phyloP scores from a whole-genome alignment of 345 rosid genomes.

The Microthlaspi erraticum region DNA sequence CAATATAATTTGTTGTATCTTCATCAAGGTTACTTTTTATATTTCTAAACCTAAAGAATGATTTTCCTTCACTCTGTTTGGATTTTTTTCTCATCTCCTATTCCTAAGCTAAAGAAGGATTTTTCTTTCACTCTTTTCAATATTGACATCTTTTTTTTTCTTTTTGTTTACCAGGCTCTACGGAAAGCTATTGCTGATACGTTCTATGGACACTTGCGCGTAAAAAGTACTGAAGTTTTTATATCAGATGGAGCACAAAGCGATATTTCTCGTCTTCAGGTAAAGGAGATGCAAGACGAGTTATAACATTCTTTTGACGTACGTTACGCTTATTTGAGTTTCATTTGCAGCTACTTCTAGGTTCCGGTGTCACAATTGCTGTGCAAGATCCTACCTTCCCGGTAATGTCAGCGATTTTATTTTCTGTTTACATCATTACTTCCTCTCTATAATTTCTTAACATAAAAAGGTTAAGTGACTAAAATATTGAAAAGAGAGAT shows the following conservation, averaged over 20 bases:
- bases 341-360: slow-evolving; percentile 56
- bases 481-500: slow-evolving; percentile 6
- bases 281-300: not conserved
- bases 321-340: slow-evolving; percentile 24
- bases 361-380: slow-evolving; percentile 57
- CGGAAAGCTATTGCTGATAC: slow-evolving; percentile 63
- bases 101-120: not conserved
- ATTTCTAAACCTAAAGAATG: not conserved
- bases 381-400: slow-evolving; percentile 76
- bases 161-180: slow-evolving; percentile 43
- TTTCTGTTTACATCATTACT: no score
- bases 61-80: not conserved
- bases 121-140: not conserved
- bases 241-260: slow-evolving; percentile 75
- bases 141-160: not conserved
- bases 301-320: not conserved
- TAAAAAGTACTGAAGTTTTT: slow-evolving; percentile 61
- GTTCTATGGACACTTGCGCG: slow-evolving; percentile 49
- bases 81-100: not conserved
- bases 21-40: not conserved
- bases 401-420: no score
- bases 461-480: not conserved
- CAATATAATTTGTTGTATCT: not conserved
- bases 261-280: slow-evolving; percentile 71
- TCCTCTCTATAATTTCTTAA: not conserved